Conservation (phyloP, 2,329 filamentous ascomycete species). For the Pyricularia grisea region DNA sequence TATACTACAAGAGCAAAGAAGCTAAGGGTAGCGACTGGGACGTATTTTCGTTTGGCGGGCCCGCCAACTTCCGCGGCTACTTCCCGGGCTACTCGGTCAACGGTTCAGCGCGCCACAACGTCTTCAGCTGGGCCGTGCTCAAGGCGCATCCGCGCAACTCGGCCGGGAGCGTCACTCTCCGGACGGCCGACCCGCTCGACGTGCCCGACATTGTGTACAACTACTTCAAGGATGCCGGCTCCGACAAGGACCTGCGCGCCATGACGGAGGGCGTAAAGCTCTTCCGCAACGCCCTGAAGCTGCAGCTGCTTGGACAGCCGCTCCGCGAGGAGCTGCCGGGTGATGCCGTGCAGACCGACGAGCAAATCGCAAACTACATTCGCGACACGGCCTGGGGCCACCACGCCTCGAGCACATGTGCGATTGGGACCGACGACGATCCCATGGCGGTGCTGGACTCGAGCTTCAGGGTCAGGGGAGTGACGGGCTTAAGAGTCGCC, state of each 20-base stretch:
- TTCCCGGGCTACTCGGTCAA: constrained; percentile 25
- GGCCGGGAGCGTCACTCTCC: constrained; percentile 52
- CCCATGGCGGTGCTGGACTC: constrained; percentile 7
- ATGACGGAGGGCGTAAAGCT: neutral
- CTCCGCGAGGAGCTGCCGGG: constrained; percentile 7
- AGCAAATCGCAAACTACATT: constrained; percentile 1
- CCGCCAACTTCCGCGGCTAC: constrained; percentile 28
- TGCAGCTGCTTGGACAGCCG: neutral
- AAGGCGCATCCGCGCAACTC: constrained; percentile 55
- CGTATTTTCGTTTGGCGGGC: constrained; percentile 27
- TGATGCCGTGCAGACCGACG: constrained; percentile 4
- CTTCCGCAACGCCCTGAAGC: neutral
- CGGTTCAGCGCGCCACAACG: constrained; percentile 23
- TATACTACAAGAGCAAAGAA: constrained; percentile 18
- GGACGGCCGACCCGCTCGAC: constrained; percentile 53
- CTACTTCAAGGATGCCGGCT: neutral
- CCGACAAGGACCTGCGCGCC: neutral
- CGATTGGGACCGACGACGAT: constrained; percentile 7
- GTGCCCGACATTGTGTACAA: constrained; percentile 46
- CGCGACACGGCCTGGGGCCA: constrained; percentile 4
- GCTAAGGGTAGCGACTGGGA: constrained; percentile 22
- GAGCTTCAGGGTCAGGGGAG: constrained; percentile 9
- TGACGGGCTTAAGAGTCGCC: constrained; percentile 13
- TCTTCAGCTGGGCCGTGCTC: constrained; percentile 38
- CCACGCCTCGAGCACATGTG: constrained; percentile 6